phyloP scores from a whole-genome alignment of 148 eudicot species.

The Rhododendron griersonianum region DNA sequence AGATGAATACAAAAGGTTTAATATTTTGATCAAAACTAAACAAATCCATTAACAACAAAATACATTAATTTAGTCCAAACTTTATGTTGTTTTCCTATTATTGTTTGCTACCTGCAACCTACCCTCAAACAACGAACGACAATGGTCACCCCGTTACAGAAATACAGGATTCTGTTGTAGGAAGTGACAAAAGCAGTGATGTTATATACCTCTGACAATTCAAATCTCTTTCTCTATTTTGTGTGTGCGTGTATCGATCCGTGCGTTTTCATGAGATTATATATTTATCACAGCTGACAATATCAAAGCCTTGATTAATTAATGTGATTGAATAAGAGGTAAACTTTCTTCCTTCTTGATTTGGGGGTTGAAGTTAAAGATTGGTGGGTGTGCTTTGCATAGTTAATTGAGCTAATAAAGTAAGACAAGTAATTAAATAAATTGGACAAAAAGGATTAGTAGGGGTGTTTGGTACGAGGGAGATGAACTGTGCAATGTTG shows the following conservation, averaged over 20 bases:
- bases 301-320: not conserved
- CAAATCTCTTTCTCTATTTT: not conserved
- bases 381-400: not conserved
- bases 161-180: not conserved
- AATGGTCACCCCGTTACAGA: not conserved
- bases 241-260: not conserved
- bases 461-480: slow-evolving; percentile 4
- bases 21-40: no score
- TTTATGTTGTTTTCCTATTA: not conserved
- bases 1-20: not conserved
- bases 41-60: not conserved
- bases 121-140: not conserved
- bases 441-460: not conserved
- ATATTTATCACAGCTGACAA: not conserved
- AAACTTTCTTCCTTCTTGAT: not conserved
- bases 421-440: not conserved
- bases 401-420: not conserved
- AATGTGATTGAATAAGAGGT: not conserved
- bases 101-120: not conserved
- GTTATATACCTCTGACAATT: not conserved
- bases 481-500: slow-evolving; percentile 5
- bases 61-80: not conserved
- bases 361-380: not conserved
- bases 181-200: not conserved
- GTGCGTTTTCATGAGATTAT: not conserved